phyloP scores from a whole-genome alignment of 495 filamentous ascomycete species.

The Lasiosphaeria ovina region DNA sequence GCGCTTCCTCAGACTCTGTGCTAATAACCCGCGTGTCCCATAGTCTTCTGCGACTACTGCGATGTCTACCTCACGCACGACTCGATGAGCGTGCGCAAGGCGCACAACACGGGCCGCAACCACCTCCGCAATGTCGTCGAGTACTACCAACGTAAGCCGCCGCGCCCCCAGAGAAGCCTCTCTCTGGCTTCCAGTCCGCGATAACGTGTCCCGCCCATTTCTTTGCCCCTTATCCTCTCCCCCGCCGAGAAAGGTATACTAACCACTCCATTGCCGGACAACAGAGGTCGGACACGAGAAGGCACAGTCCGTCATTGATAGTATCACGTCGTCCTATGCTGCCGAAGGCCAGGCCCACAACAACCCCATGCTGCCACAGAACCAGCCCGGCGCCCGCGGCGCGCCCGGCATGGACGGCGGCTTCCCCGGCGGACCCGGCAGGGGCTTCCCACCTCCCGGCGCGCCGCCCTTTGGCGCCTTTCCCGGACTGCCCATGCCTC shows the following conservation, averaged over 20 bases:
- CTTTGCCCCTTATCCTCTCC: background rate
- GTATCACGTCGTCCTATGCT: slow-evolving; percentile 90
- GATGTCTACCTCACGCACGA: slow-evolving; percentile 99
- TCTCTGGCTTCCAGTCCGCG: slow-evolving; percentile 3
- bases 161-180: background rate
- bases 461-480: slow-evolving; percentile 15
- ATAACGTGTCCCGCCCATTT: slow-evolving; percentile 1
- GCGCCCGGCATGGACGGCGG: slow-evolving; percentile 44
- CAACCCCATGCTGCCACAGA: slow-evolving; percentile 76
- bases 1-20: background rate
- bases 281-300: slow-evolving; percentile 94
- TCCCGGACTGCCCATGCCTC: slow-evolving; percentile 13
- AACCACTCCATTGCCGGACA: background rate
- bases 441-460: slow-evolving; percentile 30
- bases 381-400: slow-evolving; percentile 55
- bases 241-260: slow-evolving; percentile 6
- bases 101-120: slow-evolving; percentile 94
- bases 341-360: slow-evolving; percentile 83
- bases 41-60: slow-evolving; percentile 88
- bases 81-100: slow-evolving; percentile 98
- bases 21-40: slow-evolving; percentile 15
- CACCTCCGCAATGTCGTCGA: slow-evolving; percentile 96
- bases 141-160: slow-evolving; percentile 85
- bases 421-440: slow-evolving; percentile 42
- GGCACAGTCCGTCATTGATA: slow-evolving; percentile 96